Base-by-base conservation (phyloP, 2,329 filamentous ascomycete genomes). In the Furcasterigmium sp. region DNA sequence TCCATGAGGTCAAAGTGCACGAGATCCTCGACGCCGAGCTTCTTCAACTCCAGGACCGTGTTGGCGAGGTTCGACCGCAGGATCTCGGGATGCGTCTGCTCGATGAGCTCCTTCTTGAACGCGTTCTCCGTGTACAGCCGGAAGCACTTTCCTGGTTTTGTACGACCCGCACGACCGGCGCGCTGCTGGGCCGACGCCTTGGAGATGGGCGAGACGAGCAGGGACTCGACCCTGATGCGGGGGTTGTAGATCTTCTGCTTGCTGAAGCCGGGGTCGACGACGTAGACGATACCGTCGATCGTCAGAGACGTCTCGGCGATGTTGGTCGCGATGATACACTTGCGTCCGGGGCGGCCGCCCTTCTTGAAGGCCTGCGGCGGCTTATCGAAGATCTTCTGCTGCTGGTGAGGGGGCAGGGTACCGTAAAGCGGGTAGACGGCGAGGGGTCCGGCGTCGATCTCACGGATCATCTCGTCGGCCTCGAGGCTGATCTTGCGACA, bases 201-300 rank as follows among this genome's bases (percentile, higher is more conserved):
- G 46, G 91, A 97, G 54, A 98, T 97, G 18, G 93, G 91, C 3
- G 93, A 96, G 5, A 98, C 91, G n/a, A 98, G 75, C 8, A 98
- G 77, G 1, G 93, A 97, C 68, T 98, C 93, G 51, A 98, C 91
- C 64, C 93, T 84, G 55, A 95, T 94, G 48, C 93, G 84, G 18
- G 93, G 91, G 65, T 98, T 97, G 74, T 97, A 98, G 50, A 97
- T 93, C 68, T 97, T 98, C 60, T 98, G 93, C 72, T 98, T 98
- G 70, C 90, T 95, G 72, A 98, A 98, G 28, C 93, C 93, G 3
- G 93, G 91, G 58, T 98, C 93, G n/a, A 98, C 91, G 26, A 98
- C 93, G 59, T 96, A 98, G 28, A 98, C 93, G 51, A 98, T 98
- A 61, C 93, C 93, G 60, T 98, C 93, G 48, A 98, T 98, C 37